These are phyloP conservation scores for Hanseniaspora jakobsenii DNA, from an alignment of 805 yeast genomes.

Conservation along the genomic window DNA sequence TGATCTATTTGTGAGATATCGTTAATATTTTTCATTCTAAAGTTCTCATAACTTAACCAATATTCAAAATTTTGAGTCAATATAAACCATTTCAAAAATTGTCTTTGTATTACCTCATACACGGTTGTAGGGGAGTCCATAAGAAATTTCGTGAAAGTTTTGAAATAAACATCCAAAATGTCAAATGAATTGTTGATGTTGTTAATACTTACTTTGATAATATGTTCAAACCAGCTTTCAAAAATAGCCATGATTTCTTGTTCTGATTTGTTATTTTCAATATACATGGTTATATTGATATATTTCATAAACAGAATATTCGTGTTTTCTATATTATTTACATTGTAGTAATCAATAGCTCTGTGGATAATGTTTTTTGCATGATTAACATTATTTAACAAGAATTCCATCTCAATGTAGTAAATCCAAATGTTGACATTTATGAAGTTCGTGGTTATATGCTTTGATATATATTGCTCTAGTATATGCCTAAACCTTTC, in stretches of 20 bases:
- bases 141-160: no score
- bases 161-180: no score
- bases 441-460: no score
- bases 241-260: not conserved
- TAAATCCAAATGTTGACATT: conserved; percentile 78
- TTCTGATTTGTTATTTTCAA: no score
- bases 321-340: conserved; percentile 77
- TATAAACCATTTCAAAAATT: conserved; percentile 9
- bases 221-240: no score
- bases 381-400: conserved; percentile 63
- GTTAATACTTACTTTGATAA: no score
- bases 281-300: no score
- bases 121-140: no score
- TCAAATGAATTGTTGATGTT: no score
- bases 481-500: conserved; percentile 73
- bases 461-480: conserved; percentile 75
- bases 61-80: not conserved
- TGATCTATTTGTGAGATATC: no score
- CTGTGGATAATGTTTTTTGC: conserved; percentile 78
- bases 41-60: conserved; percentile 4
- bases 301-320: conserved; percentile 75
- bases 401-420: conserved; percentile 68
- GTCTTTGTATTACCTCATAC: no score
- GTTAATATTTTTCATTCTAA: not conserved
- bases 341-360: conserved; percentile 38